phyloP scores from a whole-genome alignment of 2,329 filamentous ascomycete species.

The Aspergillus pseudoviridinutans region DNA sequence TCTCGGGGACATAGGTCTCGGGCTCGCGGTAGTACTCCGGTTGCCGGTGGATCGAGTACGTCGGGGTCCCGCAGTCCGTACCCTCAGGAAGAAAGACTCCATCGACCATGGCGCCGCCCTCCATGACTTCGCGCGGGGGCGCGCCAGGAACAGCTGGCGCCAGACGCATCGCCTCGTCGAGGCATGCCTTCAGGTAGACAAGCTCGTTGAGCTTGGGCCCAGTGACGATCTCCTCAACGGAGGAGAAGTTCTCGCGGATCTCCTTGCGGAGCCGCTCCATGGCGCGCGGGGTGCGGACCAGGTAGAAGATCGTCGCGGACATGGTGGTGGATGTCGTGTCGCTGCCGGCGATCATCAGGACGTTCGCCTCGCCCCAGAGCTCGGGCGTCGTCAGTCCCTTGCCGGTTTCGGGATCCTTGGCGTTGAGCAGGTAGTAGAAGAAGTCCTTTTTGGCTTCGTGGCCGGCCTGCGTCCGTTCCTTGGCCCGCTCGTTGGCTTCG shows the following conservation, averaged over 20 bases:
- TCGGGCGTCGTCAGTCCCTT: conserved; percentile 62
- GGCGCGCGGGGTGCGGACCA: conserved; percentile 31
- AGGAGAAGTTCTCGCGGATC: conserved; percentile 32
- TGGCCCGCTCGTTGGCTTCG: conserved; percentile 64
- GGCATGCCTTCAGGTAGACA: conserved; percentile 39
- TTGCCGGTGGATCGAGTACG: conserved; percentile 68
- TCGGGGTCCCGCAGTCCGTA: conserved; percentile 60
- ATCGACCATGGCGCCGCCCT: conserved; percentile 35
- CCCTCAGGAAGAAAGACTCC: conserved; percentile 45
- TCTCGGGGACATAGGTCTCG: conserved; percentile 59
- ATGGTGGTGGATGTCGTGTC: conserved; percentile 67
- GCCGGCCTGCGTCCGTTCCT: conserved; percentile 53
- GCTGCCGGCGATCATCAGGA: conserved; percentile 68
- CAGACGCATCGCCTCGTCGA: conserved; percentile 41
- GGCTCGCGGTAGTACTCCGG: conserved; percentile 58
- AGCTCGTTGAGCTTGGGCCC: conserved; percentile 33
- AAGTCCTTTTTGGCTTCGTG: conserved; percentile 68
- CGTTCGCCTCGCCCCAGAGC: conserved; percentile 67
- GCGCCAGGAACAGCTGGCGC: conserved; percentile 37
- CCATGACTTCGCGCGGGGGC: conserved; percentile 36
- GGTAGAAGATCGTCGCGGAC: conserved; percentile 40
- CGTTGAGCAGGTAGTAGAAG: conserved; percentile 70
- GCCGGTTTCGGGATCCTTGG: conserved; percentile 67
- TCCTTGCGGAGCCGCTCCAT: conserved; percentile 33
- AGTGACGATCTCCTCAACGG: conserved; percentile 36